Conservation (phyloP, 257 asterid genomes). For the Parsonsia alboflavescens region DNA sequence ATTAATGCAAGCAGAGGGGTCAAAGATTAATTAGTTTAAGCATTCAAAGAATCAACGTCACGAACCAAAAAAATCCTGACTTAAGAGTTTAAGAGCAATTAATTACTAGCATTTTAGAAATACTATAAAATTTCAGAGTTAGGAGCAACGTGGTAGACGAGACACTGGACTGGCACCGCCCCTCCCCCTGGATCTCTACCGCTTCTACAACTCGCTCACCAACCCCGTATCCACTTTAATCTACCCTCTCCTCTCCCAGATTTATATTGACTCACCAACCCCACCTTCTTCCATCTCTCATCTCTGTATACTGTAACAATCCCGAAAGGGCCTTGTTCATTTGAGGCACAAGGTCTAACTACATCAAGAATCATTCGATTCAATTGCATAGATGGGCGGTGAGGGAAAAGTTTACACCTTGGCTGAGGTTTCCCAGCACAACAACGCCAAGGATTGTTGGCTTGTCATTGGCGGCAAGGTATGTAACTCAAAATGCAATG, state of each 20-base stretch:
- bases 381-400: conserved; percentile 38
- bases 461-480: conserved; percentile 73
- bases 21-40: not conserved
- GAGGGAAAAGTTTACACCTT: conserved; percentile 42
- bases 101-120: no score
- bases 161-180: conserved; percentile 4
- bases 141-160: not conserved
- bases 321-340: not conserved
- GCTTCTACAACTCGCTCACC: conserved; percentile 19
- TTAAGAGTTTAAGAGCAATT: no score
- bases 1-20: not conserved
- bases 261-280: not conserved
- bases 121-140: not conserved
- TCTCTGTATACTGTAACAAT: not conserved
- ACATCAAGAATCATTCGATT: not conserved
- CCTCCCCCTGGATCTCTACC: not conserved
- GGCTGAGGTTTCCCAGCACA: conserved; percentile 78
- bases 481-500: not conserved
- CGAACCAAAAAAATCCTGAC: no score
- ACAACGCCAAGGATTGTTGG: conserved; percentile 77
- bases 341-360: not conserved
- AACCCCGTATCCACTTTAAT: conserved; percentile 25
- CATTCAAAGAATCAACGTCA: no score
- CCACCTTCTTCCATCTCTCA: not conserved
- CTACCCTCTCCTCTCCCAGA: not conserved